Conservation (phyloP, 768 basidiomycete species). For the Tricholoma matsutake region DNA sequence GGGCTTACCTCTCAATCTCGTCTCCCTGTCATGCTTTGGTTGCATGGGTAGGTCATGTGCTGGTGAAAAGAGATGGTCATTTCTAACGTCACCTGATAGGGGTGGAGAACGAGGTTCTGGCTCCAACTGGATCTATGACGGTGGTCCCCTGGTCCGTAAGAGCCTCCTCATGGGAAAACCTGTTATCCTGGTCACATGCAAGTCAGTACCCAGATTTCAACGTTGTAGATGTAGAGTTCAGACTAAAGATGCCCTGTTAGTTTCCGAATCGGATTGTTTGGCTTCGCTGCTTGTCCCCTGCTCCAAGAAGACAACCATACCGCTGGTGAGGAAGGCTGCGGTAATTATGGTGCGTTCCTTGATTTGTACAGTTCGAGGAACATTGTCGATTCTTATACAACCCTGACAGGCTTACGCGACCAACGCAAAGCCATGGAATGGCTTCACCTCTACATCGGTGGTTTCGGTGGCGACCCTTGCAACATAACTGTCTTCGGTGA, state of each 20-base stretch:
- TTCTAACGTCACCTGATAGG: conserved; percentile 32
- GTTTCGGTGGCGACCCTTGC: conserved; percentile 67
- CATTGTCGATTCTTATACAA: conserved; percentile 5
- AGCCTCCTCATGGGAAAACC: conserved; percentile 63
- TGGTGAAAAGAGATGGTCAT: conserved; percentile 4
- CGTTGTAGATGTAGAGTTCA: neutral
- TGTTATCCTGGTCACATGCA: conserved; percentile 69
- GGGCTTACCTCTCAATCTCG: conserved; percentile 49
- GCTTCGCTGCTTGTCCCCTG: conserved; percentile 65
- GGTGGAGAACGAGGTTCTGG: conserved; percentile 73
- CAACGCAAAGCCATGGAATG: conserved; percentile 64
- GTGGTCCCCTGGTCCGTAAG: conserved; percentile 66
- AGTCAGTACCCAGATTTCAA: conserved; percentile 43
- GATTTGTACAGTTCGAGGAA: neutral
- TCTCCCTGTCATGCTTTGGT: conserved; percentile 79
- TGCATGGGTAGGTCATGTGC: conserved; percentile 64
- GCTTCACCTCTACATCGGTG: conserved; percentile 54
- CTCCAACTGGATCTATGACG: conserved; percentile 76
- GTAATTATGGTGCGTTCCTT: conserved; percentile 64
- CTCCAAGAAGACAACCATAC: conserved; percentile 65
- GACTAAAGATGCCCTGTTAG: conserved; percentile 31
- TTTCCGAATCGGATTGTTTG: conserved; percentile 75
- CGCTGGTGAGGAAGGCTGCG: conserved; percentile 66
- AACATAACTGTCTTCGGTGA: conserved; percentile 53
- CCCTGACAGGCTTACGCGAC: conserved; percentile 53